Evolutionary conservation across 179 eudicot species (phyloP).

Genomic region (Corrigiola litoralis): DNA sequence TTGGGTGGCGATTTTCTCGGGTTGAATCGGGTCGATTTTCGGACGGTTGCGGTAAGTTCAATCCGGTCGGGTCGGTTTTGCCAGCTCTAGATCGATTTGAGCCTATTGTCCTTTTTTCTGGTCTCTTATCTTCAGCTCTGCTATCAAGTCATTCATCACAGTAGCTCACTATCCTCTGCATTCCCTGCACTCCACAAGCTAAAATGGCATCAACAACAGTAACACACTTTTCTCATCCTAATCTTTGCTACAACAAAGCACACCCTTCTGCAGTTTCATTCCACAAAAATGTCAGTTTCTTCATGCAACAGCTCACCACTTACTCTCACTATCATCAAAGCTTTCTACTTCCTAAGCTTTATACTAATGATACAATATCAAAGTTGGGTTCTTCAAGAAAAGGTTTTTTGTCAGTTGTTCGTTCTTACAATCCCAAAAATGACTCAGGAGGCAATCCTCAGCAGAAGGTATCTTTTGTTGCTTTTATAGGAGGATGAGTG

Average conservation of each 20-base stretch:
- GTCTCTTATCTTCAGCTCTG: background rate
- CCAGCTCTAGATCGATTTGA: too few relatives aligned
- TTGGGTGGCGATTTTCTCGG: too few relatives aligned
- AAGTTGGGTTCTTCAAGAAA: constrained; percentile 5
- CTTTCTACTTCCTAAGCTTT: background rate
- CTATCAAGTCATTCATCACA: background rate
- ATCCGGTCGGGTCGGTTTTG: too few relatives aligned
- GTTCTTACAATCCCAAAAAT: constrained; percentile 30
- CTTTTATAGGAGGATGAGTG: background rate
- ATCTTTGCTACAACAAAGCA: constrained; percentile 7
- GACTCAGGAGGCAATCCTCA: constrained; percentile 25
- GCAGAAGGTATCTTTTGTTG: constrained; percentile 11
- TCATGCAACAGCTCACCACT: background rate
- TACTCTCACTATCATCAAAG: background rate
- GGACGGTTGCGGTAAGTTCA: too few relatives aligned
- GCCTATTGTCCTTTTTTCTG: too few relatives aligned
- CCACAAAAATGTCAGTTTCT: background rate
- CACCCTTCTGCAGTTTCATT: background rate
- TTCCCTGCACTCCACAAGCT: background rate
- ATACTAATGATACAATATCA: background rate
- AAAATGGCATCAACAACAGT: constrained; percentile 14
- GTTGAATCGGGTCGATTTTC: too few relatives aligned
- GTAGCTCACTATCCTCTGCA: background rate
- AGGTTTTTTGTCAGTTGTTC: constrained; percentile 14
- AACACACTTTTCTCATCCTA: too few relatives aligned